Evolutionary conservation across 2,329 filamentous ascomycete genomes (phyloP).

Genomic region (Curvularia sp.): DNA sequence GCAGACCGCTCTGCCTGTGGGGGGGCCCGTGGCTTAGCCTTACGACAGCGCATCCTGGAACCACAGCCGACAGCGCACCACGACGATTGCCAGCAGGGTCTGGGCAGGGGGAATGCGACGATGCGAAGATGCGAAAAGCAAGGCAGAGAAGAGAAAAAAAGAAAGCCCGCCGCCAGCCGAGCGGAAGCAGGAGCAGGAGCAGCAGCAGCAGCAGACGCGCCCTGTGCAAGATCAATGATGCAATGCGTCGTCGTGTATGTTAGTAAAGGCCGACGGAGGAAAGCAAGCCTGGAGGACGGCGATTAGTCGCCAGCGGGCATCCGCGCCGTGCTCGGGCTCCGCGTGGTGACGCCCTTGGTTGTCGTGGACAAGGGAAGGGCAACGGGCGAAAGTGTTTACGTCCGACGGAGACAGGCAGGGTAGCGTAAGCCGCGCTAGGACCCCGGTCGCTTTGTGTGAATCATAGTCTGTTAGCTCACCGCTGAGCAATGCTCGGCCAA

Average conservation of each 20-base stretch:
- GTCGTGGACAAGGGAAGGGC: no score
- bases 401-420: slow-evolving; percentile 11
- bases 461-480: slow-evolving; percentile 33
- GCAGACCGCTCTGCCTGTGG: slow-evolving; percentile 36
- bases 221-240: slow-evolving; percentile 19
- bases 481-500: slow-evolving; percentile 25
- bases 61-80: slow-evolving; percentile 24
- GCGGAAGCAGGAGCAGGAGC: no score
- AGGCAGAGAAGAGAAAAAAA: not conserved
- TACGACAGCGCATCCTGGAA: slow-evolving; percentile 33
- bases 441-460: slow-evolving; percentile 32
- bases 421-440: slow-evolving; percentile 20
- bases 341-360: no score
- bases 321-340: slow-evolving; percentile 17
- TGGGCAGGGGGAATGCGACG: slow-evolving; percentile 10
- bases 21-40: slow-evolving; percentile 34
- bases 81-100: not conserved
- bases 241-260: slow-evolving; percentile 24
- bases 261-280: slow-evolving; percentile 29
- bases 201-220: not conserved
- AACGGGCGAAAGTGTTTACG: slow-evolving; percentile 19
- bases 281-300: slow-evolving; percentile 3
- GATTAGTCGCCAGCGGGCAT: slow-evolving; percentile 4
- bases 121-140: slow-evolving; percentile 13
- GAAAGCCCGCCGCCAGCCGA: no score